Base-by-base conservation (phyloP, 805 yeast genomes). In the Deakozyma indianensis region DNA sequence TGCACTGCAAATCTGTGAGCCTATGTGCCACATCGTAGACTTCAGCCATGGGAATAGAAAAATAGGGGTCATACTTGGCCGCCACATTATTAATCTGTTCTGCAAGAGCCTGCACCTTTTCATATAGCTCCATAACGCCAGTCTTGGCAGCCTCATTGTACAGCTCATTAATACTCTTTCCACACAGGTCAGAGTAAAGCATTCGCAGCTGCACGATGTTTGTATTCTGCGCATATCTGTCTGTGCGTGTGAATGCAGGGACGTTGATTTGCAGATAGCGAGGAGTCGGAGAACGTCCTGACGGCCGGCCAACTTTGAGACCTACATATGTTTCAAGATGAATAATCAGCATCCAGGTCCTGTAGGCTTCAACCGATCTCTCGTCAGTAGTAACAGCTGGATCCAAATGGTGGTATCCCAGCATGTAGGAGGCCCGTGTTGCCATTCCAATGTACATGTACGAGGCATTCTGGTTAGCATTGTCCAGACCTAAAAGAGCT, bases 391-490 rank as follows among this genome's bases (percentile, higher is more conserved):
- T 9, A 4, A 32, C 38, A 4, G 38, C 38, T 5, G 38, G 38
- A 20, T 32, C 38, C 11, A 32, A n/a, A n/a, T 7, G 4, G 18
- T 32, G 38, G 16, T 32, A 32, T 9, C 38, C 38, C 11, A 32
- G 18, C 38, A 32, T 32, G 18, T 32, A 32, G 5, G 38, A 32
- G 9, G 38, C 38, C 11, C 38, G 38, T 14, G 38, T 32, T 7
- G 38, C 38, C 38, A 32, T 32, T 7, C 38, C 38, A 32, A 32
- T 32, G 38, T 32, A 32, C 38, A 32, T 32, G 18, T 32, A 32
- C 5, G 38, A 32, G 16, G 38, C 38, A n/a, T 32, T 32, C 16
- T 32, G 38, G 38, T 32, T 32, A 20, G 38, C 38, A 32, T 32
- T 32, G 18, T 32, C 38, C 11, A 32, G 18, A 4, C 38, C 38